Base-by-base conservation (phyloP, 305 asterid genomes). In the Euphrasia arctica region DNA sequence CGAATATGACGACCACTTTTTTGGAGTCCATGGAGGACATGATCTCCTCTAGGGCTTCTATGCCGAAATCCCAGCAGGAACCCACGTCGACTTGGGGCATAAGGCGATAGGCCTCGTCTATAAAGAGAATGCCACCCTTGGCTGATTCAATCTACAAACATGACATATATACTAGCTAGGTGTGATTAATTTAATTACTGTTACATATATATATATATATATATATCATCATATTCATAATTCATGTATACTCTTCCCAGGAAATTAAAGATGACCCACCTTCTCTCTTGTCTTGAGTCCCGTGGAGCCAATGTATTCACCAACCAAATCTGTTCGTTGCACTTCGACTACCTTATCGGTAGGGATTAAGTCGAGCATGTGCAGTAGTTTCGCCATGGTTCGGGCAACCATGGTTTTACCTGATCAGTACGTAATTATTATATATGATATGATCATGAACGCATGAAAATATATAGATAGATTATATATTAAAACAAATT, bases 11-110 rank as follows among this genome's bases (percentile, higher is more conserved):
- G 0, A 82, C 82, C 11, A 82, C 60, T 72, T 79, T 76, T 31
- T 82, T 84, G 59, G 73, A 64, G 72, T 82, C 87, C 84, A 82
- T 76, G 15, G 74, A 75, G 11, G 87, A 82, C 84, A 82, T 82
- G 54, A 82, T 79, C 79, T 82, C 87, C 41, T 82, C 84, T 43
- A 76, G 34, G 9, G 87, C 87, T 74, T 81, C 87, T 51, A 78
- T 49, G 31, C 82, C 87, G 45, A 74, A 82, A 56, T 82, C 87
- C 8, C 41, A 1, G 1, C 22, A 18, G 22, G 41, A 34, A 5
- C 8, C 8, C 8, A 1, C 5, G 41, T 5, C 8, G 36, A 5
- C 5, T 13, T 25, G 2, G 27, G 27, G 27, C 27, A 45, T 47
- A 2, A 47, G 52, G 52, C 52, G 52, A 2, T 50, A 14, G 0